Evolutionary conservation across 805 yeast genomes (phyloP).

Genomic region (Candida chilensis): DNA sequence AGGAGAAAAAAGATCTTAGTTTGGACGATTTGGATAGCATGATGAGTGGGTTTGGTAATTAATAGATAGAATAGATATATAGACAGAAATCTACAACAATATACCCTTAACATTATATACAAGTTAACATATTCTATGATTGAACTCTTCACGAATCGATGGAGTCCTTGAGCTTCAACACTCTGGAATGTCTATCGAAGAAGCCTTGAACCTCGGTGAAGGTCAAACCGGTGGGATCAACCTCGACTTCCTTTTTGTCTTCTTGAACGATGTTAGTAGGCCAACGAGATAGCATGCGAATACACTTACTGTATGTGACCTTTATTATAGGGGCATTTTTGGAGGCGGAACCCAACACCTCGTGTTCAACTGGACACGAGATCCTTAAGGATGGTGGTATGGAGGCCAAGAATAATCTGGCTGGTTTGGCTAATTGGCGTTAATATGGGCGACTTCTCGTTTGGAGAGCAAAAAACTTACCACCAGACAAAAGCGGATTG

Average conservation of each 20-base stretch:
- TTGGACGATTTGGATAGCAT: no score
- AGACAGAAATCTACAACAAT: no score
- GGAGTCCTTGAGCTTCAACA: conserved; percentile 66
- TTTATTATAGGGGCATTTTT: conserved; percentile 50
- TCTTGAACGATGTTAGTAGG: conserved; percentile 9
- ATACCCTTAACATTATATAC: no score
- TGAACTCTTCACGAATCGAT: conserved; percentile 27
- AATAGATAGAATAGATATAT: no score
- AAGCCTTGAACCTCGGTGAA: conserved; percentile 55
- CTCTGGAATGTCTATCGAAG: conserved; percentile 79
- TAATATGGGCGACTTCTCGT: background rate
- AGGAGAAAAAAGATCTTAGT: no score
- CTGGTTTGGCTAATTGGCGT: conserved; percentile 46
- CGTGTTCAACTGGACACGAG: conserved; percentile 52
- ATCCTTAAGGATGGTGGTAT: conserved; percentile 70
- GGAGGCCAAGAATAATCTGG: conserved; percentile 70
- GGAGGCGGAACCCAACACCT: conserved; percentile 41
- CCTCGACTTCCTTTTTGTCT: conserved; percentile 64
- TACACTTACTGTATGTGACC: conserved; percentile 50
- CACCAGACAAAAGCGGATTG: conserved; percentile 65
- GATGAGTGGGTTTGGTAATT: no score
- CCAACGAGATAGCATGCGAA: background rate
- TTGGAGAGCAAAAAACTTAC: conserved; percentile 19
- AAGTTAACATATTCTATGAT: no score
- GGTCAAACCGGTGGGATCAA: conserved; percentile 50